A percentile compares a stretch with the other conserved stretches of the same genome.
phyloP scores from a whole-genome alignment of 768 basidiomycete species.

The Harrya chromipes region DNA sequence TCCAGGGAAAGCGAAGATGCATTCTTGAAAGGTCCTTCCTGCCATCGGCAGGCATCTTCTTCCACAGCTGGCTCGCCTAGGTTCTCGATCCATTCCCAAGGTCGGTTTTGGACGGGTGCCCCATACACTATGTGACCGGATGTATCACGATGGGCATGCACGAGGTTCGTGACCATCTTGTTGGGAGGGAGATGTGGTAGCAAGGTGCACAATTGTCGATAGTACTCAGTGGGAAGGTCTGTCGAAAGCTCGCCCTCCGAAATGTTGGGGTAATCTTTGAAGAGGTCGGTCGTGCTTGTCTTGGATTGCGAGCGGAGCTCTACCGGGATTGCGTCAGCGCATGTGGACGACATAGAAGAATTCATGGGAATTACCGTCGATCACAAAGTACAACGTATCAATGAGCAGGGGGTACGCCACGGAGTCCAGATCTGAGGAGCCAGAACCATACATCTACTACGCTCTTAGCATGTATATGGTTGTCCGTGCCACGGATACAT shows the following conservation, averaged over 20 bases:
- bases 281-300: constrained; percentile 51
- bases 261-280: constrained; percentile 58
- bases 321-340: constrained; percentile 25
- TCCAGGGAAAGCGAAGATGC: constrained; percentile 71
- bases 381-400: constrained; percentile 70
- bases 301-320: constrained; percentile 64
- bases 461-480: background rate
- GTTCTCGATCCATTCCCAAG: constrained; percentile 88
- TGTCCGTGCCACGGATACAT: constrained; percentile 24
- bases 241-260: constrained; percentile 50
- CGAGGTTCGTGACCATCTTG: constrained; percentile 53
- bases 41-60: constrained; percentile 41
- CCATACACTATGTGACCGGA: constrained; percentile 49
- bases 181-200: constrained; percentile 54
- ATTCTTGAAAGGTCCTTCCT: constrained; percentile 55
- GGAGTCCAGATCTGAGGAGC: constrained; percentile 47
- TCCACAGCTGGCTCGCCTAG: constrained; percentile 47
- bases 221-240: constrained; percentile 54
- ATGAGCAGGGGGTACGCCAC: constrained; percentile 63
- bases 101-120: constrained; percentile 61
- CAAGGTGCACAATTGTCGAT: constrained; percentile 54
- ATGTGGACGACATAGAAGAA: too few relatives aligned
- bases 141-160: constrained; percentile 54
- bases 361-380: constrained; percentile 55
- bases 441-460: constrained; percentile 50